phyloP scores from a whole-genome alignment of 495 filamentous ascomycete species.

The Trichocladium antarcticum region DNA sequence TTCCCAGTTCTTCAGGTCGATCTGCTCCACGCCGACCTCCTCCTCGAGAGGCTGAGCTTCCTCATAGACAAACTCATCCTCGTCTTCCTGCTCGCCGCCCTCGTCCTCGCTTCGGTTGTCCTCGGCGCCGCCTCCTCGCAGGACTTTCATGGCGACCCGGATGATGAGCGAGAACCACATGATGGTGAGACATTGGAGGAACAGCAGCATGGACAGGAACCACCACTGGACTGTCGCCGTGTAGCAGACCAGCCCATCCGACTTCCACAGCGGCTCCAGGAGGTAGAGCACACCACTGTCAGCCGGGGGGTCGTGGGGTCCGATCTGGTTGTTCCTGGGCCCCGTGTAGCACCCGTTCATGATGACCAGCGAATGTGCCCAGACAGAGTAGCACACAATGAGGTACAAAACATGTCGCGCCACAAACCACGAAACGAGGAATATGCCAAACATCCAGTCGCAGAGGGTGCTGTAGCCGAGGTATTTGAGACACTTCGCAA shows the following conservation, averaged over 20 bases:
- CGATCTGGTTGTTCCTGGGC: slow-evolving; percentile 35
- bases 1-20: slow-evolving; percentile 46
- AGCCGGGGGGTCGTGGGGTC: slow-evolving; percentile 45
- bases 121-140: slow-evolving; percentile 68
- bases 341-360: slow-evolving; percentile 59
- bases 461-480: slow-evolving; percentile 61
- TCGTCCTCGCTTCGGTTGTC: slow-evolving; percentile 85
- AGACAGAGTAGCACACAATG: slow-evolving; percentile 68
- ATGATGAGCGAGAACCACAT: slow-evolving; percentile 88
- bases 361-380: slow-evolving; percentile 57
- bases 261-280: slow-evolving; percentile 55
- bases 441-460: slow-evolving; percentile 75
- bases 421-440: slow-evolving; percentile 76
- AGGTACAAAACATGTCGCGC: slow-evolving; percentile 74
- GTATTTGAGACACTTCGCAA: slow-evolving; percentile 94
- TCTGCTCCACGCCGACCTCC: slow-evolving; percentile 53
- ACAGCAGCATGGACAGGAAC: slow-evolving; percentile 65
- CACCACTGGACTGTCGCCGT: slow-evolving; percentile 56
- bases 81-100: slow-evolving; percentile 49
- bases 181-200: slow-evolving; percentile 68
- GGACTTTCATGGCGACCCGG: slow-evolving; percentile 61
- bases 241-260: slow-evolving; percentile 65
- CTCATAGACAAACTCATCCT: slow-evolving; percentile 40
- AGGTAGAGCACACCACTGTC: slow-evolving; percentile 49
- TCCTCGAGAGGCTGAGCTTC: slow-evolving; percentile 45